These are phyloP conservation scores for Daedaleopsis nitida DNA, from an alignment of 768 basidiomycete genomes.

Conservation along the genomic window DNA sequence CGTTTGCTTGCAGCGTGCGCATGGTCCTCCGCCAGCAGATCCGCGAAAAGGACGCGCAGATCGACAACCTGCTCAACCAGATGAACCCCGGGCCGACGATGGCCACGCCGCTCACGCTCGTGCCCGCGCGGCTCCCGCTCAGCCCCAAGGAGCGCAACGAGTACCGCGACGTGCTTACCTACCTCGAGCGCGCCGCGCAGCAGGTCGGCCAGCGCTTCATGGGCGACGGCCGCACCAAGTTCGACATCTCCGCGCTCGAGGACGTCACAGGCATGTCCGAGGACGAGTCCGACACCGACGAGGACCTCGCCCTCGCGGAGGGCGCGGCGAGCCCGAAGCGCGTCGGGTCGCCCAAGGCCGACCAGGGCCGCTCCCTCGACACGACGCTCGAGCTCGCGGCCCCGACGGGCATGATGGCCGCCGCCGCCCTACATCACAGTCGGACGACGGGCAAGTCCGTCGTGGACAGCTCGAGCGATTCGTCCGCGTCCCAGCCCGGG, in stretches of 20 bases:
- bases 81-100: conserved; percentile 29
- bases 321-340: conserved; percentile 19
- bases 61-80: conserved; percentile 27
- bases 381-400: conserved; percentile 21
- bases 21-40: conserved; percentile 34
- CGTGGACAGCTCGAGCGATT: neutral
- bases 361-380: conserved; percentile 11
- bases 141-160: conserved; percentile 26
- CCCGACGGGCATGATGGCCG: conserved; percentile 21
- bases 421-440: conserved; percentile 16
- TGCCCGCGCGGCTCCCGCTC: conserved; percentile 27
- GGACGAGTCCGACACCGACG: conserved; percentile 25
- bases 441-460: neutral
- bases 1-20: conserved; percentile 27
- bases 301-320: conserved; percentile 16
- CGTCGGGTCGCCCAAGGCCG: conserved; percentile 10
- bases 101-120: conserved; percentile 33
- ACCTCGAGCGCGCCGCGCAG: conserved; percentile 30
- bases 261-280: conserved; percentile 23
- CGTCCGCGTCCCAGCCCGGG: conserved; percentile 1
- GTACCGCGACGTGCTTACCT: conserved; percentile 32
- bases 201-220: conserved; percentile 20
- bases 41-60: conserved; percentile 34
- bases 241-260: conserved; percentile 34
- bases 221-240: conserved; percentile 26